Percentiles rank a stretch among this genome's conserved stretches.
phyloP scores from a whole-genome alignment of 371 early-diverging fungal species.

The Chytridiales sp. region DNA sequence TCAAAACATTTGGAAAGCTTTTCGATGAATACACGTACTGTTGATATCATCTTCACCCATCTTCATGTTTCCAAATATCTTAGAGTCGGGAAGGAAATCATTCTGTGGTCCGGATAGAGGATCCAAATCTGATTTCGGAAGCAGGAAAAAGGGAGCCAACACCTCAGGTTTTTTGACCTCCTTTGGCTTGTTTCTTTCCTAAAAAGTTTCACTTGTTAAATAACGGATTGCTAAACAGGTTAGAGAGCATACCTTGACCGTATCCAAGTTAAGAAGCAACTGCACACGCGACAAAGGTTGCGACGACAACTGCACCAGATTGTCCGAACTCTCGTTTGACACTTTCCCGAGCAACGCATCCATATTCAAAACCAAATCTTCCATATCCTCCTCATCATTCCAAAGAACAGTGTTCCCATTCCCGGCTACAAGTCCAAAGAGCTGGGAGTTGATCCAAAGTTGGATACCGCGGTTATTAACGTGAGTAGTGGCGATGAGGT shows the following conservation, averaged over 20 bases:
- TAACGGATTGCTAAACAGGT: neutral
- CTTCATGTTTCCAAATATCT: neutral
- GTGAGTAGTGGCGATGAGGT: conserved; percentile 89
- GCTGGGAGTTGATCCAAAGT: conserved; percentile 77
- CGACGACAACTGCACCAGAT: conserved; percentile 80
- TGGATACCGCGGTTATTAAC: conserved; percentile 88
- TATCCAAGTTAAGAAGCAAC: conserved; percentile 80
- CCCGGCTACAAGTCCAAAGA: conserved; percentile 45
- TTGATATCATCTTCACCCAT: neutral
- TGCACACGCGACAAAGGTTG: conserved; percentile 88
- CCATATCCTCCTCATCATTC: conserved; percentile 9
- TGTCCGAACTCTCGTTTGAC: too few relatives aligned
- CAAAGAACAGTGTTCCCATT: neutral
- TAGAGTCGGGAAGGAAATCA: neutral
- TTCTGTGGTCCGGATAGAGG: neutral
- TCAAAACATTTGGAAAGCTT: too few relatives aligned
- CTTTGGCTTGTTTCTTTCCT: conserved; percentile 90
- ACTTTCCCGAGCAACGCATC: conserved; percentile 15
- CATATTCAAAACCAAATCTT: conserved; percentile 12
- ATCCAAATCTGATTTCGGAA: neutral
- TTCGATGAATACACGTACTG: conserved; percentile 12
- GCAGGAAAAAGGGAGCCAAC: conserved; percentile 20
- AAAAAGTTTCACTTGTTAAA: neutral
- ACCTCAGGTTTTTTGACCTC: conserved; percentile 23
- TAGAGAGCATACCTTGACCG: conserved; percentile 69